Evolutionary conservation across 306 rosid genomes (phyloP).

Genomic region (Cucurbita ficifolia): DNA sequence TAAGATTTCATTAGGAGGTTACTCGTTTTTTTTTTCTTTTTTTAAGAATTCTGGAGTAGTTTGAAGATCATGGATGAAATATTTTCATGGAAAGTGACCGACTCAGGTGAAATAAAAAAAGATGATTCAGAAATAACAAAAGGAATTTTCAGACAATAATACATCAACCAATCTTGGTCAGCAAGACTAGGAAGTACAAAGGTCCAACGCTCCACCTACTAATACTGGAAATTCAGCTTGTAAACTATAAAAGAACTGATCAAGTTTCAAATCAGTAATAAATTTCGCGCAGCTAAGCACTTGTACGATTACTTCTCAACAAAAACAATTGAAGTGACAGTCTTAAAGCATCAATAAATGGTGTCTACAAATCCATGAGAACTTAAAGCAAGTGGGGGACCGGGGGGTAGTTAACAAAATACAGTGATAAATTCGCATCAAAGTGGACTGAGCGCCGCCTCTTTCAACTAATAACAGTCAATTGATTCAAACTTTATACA

Average conservation of each 20-base stretch:
- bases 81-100: neutral
- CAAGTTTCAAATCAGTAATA: neutral
- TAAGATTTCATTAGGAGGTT: neutral
- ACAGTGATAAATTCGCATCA: neutral
- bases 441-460: neutral
- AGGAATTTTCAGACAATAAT: neutral
- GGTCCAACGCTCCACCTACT: constrained; percentile 2
- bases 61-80: neutral
- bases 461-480: neutral
- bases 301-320: neutral
- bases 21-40: neutral
- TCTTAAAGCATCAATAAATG: neutral
- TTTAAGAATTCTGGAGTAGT: neutral
- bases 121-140: neutral
- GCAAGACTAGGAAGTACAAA: neutral
- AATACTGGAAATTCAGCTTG: neutral
- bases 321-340: neutral
- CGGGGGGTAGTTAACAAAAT: neutral
- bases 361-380: neutral
- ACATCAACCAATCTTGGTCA: neutral
- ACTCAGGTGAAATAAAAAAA: neutral
- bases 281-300: neutral
- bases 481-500: neutral
- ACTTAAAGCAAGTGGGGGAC: neutral
- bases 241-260: neutral